Evolutionary conservation across 306 rosid species (phyloP).

Genomic region (Dryas octopetala): DNA sequence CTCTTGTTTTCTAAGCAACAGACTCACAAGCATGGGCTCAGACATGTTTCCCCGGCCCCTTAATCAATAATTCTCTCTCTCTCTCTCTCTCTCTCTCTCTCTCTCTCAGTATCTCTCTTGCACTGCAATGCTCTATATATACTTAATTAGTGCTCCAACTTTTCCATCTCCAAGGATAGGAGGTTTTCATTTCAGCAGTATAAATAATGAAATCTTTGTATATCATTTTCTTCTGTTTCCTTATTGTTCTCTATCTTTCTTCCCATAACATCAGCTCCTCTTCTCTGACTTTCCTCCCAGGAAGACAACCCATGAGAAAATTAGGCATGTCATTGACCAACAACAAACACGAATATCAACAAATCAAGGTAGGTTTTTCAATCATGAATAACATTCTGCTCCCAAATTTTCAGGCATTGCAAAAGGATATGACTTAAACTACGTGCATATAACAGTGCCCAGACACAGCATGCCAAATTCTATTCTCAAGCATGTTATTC

Average conservation of each 20-base stretch:
- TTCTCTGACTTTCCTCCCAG: conserved; percentile 25
- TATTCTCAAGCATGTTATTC: not conserved
- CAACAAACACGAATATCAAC: conserved; percentile 22
- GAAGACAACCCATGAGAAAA: conserved; percentile 42
- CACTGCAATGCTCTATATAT: conserved; percentile 48
- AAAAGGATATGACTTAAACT: not conserved
- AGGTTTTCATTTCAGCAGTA: conserved; percentile 30
- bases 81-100: conserved; percentile 23
- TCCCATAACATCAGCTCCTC: conserved; percentile 39
- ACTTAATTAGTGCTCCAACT: conserved; percentile 31
- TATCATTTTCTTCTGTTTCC: conserved; percentile 52
- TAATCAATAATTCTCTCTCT: conserved; percentile 57
- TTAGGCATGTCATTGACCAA: conserved; percentile 32
- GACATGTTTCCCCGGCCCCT: conserved; percentile 59
- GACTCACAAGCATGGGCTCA: conserved; percentile 60
- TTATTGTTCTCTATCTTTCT: conserved; percentile 41
- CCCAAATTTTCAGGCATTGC: conserved; percentile 5
- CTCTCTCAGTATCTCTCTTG: conserved; percentile 26
- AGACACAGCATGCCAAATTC: not conserved
- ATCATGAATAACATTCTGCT: not conserved
- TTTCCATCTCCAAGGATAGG: conserved; percentile 26
- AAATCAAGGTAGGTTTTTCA: conserved; percentile 37
- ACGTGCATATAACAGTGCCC: not conserved
- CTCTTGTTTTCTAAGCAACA: conserved; percentile 40
- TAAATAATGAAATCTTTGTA: conserved; percentile 48